These are phyloP conservation scores for Echria macrotheca DNA, from an alignment of 495 filamentous ascomycete genomes.

Conservation along the genomic window DNA sequence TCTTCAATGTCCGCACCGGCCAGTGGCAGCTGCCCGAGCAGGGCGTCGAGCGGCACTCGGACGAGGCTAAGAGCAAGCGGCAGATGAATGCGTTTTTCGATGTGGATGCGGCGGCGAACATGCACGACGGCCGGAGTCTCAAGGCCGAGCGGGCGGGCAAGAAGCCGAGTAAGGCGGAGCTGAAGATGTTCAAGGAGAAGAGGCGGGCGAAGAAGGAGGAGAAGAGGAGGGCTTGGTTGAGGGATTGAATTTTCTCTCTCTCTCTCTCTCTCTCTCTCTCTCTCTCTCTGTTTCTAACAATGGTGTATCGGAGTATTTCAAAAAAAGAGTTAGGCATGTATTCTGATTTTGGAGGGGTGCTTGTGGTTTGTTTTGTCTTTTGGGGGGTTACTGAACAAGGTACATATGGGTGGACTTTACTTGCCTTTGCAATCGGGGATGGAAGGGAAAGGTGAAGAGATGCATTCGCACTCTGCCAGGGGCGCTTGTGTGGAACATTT, in stretches of 20 bases:
- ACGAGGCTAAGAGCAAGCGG: slow-evolving; percentile 79
- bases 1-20: slow-evolving; percentile 92
- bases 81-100: slow-evolving; percentile 97
- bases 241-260: slow-evolving; percentile 52
- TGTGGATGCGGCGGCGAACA: slow-evolving; percentile 94
- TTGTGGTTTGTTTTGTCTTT: neutral
- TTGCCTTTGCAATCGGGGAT: neutral
- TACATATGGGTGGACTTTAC: neutral
- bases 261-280: neutral
- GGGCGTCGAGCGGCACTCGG: slow-evolving; percentile 56
- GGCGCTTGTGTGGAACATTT: too few species aligned
- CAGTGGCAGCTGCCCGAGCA: slow-evolving; percentile 71
- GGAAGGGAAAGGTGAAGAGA: too few species aligned
- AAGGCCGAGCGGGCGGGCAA: slow-evolving; percentile 87
- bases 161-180: slow-evolving; percentile 77
- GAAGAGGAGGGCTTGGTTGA: slow-evolving; percentile 85
- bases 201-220: slow-evolving; percentile 79
- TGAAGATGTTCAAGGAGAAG: slow-evolving; percentile 71
- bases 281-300: neutral
- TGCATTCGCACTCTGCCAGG: too few species aligned
- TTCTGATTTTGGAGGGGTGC: neutral
- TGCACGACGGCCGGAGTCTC: slow-evolving; percentile 83
- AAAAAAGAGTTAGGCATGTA: too few species aligned
- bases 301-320: too few species aligned
- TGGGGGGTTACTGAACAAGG: too few species aligned